Evolutionary conservation across 1,139 yeast species (phyloP), one percentile per base, ranked within the genome.

Genomic region (Pichiaceae sp.): DNA sequence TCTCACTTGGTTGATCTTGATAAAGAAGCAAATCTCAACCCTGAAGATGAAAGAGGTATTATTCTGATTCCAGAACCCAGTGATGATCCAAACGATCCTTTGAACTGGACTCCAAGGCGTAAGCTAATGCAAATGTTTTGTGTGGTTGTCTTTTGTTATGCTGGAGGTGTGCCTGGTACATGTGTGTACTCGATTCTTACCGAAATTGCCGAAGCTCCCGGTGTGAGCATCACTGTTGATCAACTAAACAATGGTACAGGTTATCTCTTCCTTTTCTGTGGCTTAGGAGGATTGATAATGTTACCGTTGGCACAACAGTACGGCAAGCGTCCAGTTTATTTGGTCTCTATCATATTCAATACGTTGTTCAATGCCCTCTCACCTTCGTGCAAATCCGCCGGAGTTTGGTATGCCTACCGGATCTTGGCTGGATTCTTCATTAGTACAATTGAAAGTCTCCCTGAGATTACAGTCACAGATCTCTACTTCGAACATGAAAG

Each of bases 381-480:
- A 29, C 70, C 72, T 3, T 64, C 57, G 45, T 56, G 60, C 35
- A 60, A 52, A 27, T 47, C 60, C 7, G 58, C 62, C 38, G 66
- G 66, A 32, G 64, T 59, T 37, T 66, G 70, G 69, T 57, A 64
- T 37, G 66, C 63, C 15, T 56, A 63, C 28, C 62, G 64, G 41
- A 55, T 66, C 36, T 45, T 70, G n/a, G 64, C 61, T 33, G 79
- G 79, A 1, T 54, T 71, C 27, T 63, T 68, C 32, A 70, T 66
- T 28, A 68, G 78, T 17, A 75, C 79, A 6, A 68, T 73, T 43
- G 81, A 75, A 45, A 66, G 78, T 0, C 53, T 74, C 29, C 71
- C 74, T 26, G 78, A 73, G 49, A 64, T 73, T 21, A 53, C 72
- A 2, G 64, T 70, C 34, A 57, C 72, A 6, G 77, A 72, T 46